Conservation (phyloP, 2,329 filamentous ascomycete species). For the Mollisia scopiformis region DNA sequence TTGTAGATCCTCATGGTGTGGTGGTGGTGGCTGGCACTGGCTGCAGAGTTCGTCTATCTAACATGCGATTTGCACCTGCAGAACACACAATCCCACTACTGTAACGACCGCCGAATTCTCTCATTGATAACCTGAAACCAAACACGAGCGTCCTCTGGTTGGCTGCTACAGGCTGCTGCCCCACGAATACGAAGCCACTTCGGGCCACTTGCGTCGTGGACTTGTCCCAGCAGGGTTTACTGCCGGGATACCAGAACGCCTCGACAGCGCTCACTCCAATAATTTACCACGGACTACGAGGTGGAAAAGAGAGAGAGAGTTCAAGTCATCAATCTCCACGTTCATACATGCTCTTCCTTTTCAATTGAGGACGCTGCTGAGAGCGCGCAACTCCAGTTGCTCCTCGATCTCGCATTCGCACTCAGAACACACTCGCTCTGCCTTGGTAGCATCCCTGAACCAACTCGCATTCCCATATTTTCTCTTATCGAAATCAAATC, state of each 20-base stretch:
- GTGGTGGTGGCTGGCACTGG: background rate
- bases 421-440: background rate
- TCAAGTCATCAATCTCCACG: background rate
- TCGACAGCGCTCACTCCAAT: background rate
- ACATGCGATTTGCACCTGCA: background rate
- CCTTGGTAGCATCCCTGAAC: constrained; percentile 11
- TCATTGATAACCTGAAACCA: background rate
- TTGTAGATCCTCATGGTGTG: background rate
- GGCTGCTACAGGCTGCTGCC: background rate
- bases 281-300: background rate
- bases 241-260: background rate
- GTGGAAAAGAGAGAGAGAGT: background rate
- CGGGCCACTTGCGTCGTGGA: constrained; percentile 2
- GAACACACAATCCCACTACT: background rate
- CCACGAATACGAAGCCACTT: background rate
- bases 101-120: no score
- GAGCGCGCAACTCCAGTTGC: background rate
- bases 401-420: no score
- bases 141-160: background rate
- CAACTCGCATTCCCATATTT: constrained; percentile 5
- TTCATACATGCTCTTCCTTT: background rate
- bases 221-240: background rate
- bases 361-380: background rate
- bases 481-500: constrained; percentile 18
- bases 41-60: background rate